Evolutionary conservation across 176 grass and related monocot species (phyloP), one percentile per base, ranked within the genome.

Genomic region (Puccinellia tenuiflora): DNA sequence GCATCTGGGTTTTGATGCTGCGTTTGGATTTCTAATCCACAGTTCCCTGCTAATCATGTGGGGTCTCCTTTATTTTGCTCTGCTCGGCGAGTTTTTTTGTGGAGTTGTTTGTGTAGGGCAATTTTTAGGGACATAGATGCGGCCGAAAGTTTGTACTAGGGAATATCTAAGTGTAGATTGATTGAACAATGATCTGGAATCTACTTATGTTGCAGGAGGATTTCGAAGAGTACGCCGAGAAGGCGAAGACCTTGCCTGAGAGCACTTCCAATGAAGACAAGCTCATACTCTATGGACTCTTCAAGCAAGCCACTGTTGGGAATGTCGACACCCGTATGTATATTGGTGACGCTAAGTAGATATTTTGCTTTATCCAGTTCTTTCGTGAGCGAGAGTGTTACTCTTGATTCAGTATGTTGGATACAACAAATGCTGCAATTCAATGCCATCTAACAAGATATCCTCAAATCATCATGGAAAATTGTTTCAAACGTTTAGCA

Each of bases 281-380:
- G 77, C 84, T 94, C 61, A 91, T 88, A 40, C 79, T 98, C 21
- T 98, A 98, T 21, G 90, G 88, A 42, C 96, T 98, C 74, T 95
- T 56, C 74, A 93, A 98, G 79, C 92, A 95, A 85, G 90, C 92
- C 60, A 98, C 92, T 51, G 77, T 85, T 83, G 92, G 95, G 34
- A 21, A 79, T 75, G 89, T 91, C 38, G 85, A 77, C 74, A 95
- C 85, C 40, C 20, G 92, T 95, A 95, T 74, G 90, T 63, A 78
- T 66, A 59, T 52, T 70, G 30, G 62, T 35, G 39, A 38, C 29
- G 7, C 65, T 52, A 25, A 47, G 17, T 28, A 65, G 29, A 30
- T 60, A 56, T 16, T 82, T 79, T 37, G 64, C 7, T 84, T 83
- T 18, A 9, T 24, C 64, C 9, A 39, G n/a, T 63, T 18, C 2